Evolutionary conservation across 2,329 filamentous ascomycete genomes (phyloP), one percentile per base, ranked within the genome.

Genomic region (Boeremia lycopersici): DNA sequence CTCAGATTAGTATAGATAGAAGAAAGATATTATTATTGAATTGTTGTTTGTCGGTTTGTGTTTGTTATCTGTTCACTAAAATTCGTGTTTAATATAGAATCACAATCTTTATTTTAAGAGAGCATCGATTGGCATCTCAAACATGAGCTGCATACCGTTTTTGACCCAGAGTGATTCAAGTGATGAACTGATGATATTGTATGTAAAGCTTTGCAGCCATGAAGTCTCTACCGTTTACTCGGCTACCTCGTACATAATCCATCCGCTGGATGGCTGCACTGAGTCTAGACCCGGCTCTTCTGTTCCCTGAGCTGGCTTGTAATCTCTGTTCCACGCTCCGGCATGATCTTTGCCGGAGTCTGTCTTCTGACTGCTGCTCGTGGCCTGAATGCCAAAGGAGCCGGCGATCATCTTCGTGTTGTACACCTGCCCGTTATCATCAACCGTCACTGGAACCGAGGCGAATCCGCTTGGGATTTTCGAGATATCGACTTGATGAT

Each of bases 321-420:
- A 36, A 4, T 19, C 13, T 12, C 4, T 2, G 15, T 35, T 26
- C 26, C 26, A 10, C 6, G 28, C 3, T 5, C 23, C 13, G 6
- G 42, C 53, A 51, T 43, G 38, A 8, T 19, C n/a, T 2, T 13
- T 13, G 7, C 25, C 17, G 3, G 34, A 3, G 23, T 41, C 34
- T 17, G 17, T 41, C 34, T 23, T 19, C 15, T 34, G 35, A 7
- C 31, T 48, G 31, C 52, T 56, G 29, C 49, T 58, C 12, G 36
- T 42, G 2, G 30, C 54, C 11, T 51, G 33, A 10, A 64, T 57
- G 11, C 59, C 54, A 3, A 61, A 26, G 9, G 48, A 58, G n/a
- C 59, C 56, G 1, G 60, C 55, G 4, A 62, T 19, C 58, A 63
- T 60, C 39, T 58, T 58, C 2, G 56, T 61, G 3, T 48, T 25